Base-by-base conservation (phyloP, 2,329 filamentous ascomycete species). In the Nothophaeocryptopus gaeumannii region DNA sequence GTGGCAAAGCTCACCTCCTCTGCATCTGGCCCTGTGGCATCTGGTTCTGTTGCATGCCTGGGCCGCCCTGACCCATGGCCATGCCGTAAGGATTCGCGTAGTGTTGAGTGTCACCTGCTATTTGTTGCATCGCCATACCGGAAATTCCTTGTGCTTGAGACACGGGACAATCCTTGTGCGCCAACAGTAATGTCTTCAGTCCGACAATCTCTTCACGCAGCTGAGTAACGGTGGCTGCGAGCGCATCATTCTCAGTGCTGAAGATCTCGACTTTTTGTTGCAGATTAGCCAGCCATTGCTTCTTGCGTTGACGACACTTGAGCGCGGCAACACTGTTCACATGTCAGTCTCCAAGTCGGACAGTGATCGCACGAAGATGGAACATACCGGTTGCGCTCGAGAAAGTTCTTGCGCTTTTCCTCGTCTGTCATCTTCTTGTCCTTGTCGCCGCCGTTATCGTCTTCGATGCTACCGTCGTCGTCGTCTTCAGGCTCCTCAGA, bases 231-330 rank as follows among this genome's bases (percentile, higher is more conserved):
- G 93, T 92, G 2, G 84, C 79, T 13, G 85, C 88, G 31, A 99
- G 78, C 1, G 83, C 83, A 65, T 99, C 93, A 57, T 97, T 97
- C 71, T 99, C 93, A 1, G 80, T 85, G 56, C 86, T 91, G 66
- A 90, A 97, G 59, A 95, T 79, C 69, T 99, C 93, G 12, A 97
- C 92, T 71, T 97, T 97, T 48, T 83, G 82, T 70, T 99, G 93
- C 1, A 99, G 79, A 61, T 96, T 97, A 30, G 88, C 88, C 50
- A 97, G 81, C 93, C 93, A 99, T 68, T 97, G 93, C 79, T 99
- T 99, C 79, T 99, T 99, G 14, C 93, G 83, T 70, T 99, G 93
- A 54, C 93, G 86, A 71, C 93, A 99, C 68, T 99, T 99, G 52
- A 99, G 78, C 2, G 93, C 93, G 55, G 93, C 93, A 58, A 99